These are phyloP conservation scores for Trifolium dubium DNA, from an alignment of 306 rosid species.

Conservation along the genomic window DNA sequence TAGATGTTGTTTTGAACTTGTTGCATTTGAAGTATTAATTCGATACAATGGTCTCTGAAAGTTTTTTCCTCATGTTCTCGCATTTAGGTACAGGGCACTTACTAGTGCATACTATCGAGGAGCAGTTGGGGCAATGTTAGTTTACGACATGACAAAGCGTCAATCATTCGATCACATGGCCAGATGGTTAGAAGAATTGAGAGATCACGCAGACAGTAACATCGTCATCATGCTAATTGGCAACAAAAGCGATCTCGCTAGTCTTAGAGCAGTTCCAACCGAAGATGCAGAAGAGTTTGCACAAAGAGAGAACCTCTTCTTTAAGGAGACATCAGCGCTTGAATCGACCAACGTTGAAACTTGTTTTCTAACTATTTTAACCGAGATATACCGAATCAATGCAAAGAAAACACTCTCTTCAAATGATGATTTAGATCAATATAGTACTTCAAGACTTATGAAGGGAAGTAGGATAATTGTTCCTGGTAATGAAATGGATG, in stretches of 20 bases:
- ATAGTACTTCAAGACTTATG: conserved; percentile 55
- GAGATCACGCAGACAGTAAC: conserved; percentile 82
- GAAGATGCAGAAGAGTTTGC: conserved; percentile 96
- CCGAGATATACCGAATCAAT: conserved; percentile 72
- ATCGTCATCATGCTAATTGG: conserved; percentile 85
- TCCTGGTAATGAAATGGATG: conserved; percentile 52
- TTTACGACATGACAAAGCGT: conserved; percentile 85
- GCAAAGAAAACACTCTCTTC: conserved; percentile 69
- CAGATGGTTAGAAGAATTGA: conserved; percentile 81
- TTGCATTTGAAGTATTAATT: conserved; percentile 10
- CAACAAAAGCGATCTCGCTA: conserved; percentile 80
- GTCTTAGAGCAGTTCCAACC: conserved; percentile 84
- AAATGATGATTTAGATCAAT: conserved; percentile 46
- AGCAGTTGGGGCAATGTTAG: conserved; percentile 93
- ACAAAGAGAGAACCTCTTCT: conserved; percentile 87
- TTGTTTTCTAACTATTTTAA: conserved; percentile 73
- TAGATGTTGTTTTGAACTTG: background rate
- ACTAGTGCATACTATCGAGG: conserved; percentile 95
- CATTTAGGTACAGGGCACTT: conserved; percentile 79
- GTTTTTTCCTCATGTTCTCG: background rate
- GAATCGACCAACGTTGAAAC: conserved; percentile 91
- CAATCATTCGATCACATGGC: conserved; percentile 95
- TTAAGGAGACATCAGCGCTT: conserved; percentile 94
- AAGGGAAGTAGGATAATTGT: conserved; percentile 73
- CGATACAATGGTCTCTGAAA: conserved; percentile 3